Evolutionary conservation across 352 stramenopile species (phyloP), one percentile per base, ranked within the genome.

Genomic region (Aphanomyces invadans): DNA sequence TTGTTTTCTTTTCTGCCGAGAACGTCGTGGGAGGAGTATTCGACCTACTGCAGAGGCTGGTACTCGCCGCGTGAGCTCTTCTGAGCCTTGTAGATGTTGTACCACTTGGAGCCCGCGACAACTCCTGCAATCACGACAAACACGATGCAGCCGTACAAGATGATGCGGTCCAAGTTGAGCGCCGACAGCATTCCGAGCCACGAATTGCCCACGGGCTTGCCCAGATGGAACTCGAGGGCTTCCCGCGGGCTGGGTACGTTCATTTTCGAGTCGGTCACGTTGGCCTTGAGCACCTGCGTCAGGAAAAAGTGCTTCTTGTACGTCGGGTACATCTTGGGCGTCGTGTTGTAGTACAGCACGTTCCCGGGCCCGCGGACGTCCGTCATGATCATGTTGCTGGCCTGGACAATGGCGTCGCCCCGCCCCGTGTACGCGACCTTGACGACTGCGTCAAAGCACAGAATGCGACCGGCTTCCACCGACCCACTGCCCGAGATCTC

Each of bases 221-320:
- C 45, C n/a, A 67, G 10, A 5, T 67, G 60, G 33, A 67, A 67
- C 11, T 32, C 33, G 17, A 57, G 26, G 29, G 60, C 38, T n/a
- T 39, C 45, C 11, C 44, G 60, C 4, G 21, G 7, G 19, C 38
- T 10, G 2, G 60, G 60, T 19, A 19, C 23, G 2, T 2, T 23
- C n/a, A 67, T 25, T 11, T 29, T 25, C 2, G 38, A 5, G 15
- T 67, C 60, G 31, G n/a, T 67, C 19, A 64, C 17, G 31, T 64
- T 64, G 32, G 45, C 49, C 10, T 60, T 51, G 49, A 59, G n/a
- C 5, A 15, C 28, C 23, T 32, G 10, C 15, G 33, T 60, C 31
- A 45, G 17, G 42, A 57, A 67, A 25, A 59, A 67, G 32, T 67
- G 60, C 49, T 67, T 67, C 33, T 67, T 67, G 60, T 67, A 67